These are phyloP conservation scores for Pichia ethanolica DNA, from an alignment of 805 yeast genomes.

Conservation along the genomic window DNA sequence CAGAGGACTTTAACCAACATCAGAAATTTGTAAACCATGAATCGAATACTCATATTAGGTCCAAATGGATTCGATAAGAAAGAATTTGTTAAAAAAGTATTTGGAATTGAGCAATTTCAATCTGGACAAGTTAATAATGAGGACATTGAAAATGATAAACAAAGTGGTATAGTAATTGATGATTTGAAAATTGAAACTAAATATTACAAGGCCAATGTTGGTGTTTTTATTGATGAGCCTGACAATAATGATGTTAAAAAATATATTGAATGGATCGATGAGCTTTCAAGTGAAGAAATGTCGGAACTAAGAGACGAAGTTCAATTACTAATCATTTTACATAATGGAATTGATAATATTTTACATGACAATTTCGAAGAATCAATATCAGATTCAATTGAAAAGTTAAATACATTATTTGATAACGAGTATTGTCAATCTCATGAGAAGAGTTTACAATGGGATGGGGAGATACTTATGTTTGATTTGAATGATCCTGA, in stretches of 20 bases:
- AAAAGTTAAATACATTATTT: constrained; percentile 13
- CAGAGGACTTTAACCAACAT: too few species aligned
- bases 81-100: background rate
- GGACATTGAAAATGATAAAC: constrained; percentile 4
- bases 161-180: constrained; percentile 22
- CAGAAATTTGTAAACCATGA: background rate
- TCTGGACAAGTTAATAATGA: background rate
- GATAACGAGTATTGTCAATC: constrained; percentile 19
- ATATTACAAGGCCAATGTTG: constrained; percentile 23
- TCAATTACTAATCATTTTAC: constrained; percentile 16
- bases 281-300: constrained; percentile 32
- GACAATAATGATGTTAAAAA: constrained; percentile 23
- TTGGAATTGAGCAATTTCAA: background rate
- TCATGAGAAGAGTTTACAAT: constrained; percentile 15
- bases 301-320: constrained; percentile 38
- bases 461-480: constrained; percentile 31
- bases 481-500: constrained; percentile 21
- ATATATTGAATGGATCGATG: constrained; percentile 30
- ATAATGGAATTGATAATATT: too few species aligned
- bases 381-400: background rate
- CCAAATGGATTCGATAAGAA: background rate
- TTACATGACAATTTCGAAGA: background rate
- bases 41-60: constrained; percentile 1
- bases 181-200: constrained; percentile 18
- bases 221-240: constrained; percentile 25